Evolutionary conservation across 2,329 filamentous ascomycete genomes (phyloP), one percentile per base, ranked within the genome.

Genomic region (Botrytis galanthina): DNA sequence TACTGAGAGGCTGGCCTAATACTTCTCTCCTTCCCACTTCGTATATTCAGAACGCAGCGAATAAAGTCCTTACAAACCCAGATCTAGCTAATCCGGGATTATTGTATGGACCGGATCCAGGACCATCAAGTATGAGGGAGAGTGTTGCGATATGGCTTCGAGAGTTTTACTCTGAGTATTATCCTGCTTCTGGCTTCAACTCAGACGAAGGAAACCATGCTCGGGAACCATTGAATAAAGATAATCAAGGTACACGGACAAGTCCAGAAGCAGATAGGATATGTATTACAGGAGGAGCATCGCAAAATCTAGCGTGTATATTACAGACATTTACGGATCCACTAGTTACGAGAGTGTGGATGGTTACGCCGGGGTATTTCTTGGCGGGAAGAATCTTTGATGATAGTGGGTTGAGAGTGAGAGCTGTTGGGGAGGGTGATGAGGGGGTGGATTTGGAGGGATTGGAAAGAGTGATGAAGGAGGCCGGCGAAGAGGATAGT

Each of bases 381-480:
- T 85, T 97, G n/a, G 92, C 91, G 0, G 94, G 92, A 79, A 87
- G 91, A n/a, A 93, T 97, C 73, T 94, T 97, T 79, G 90, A 92
- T 73, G 95, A 98, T 82, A 86, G 90, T 8, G 92, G 93, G 1
- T 94, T 97, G 5, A 88, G 90, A 51, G 80, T 97, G 79, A 86
- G 86, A 68, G 91, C 90, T 2, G 87, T 95, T 20, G 91, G 91
- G 0, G 94, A 97, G 83, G 93, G 95, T 79, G 88, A 88, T 0
- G 89, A 93, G 78, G 94, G 94, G 0, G 83, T 97, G 57, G 90
- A 97, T 81, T 81, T 97, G 37, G 87, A 84, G 1, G 88, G 83
- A 73, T 82, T 94, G 63, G 85, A 87, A 75, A 80, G 48, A 29
- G 62, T 66, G 44, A 61, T 80, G 75, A 57, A 77, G 37, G 73